Conservation (phyloP, 176 grass and related monocot genomes). For the Oryza meyeriana region DNA sequence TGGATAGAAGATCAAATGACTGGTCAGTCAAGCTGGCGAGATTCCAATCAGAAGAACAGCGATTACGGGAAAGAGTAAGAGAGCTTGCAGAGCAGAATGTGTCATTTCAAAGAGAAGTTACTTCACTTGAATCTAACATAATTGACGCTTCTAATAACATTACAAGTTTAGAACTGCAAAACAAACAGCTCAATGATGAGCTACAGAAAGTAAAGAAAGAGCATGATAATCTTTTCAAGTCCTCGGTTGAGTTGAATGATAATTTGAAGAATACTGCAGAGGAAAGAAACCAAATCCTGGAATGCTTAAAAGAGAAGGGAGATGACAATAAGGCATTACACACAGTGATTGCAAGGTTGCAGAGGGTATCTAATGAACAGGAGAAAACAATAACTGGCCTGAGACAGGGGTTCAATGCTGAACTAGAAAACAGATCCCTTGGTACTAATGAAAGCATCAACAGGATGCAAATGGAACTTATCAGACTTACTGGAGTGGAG, state of each 20-base stretch:
- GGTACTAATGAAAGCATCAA: constrained; percentile 35
- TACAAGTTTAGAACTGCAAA: constrained; percentile 43
- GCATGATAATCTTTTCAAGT: constrained; percentile 24
- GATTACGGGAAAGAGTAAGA: constrained; percentile 57
- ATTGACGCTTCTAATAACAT: constrained; percentile 32
- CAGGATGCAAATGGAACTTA: constrained; percentile 58
- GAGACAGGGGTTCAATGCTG: constrained; percentile 42
- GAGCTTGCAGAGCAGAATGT: constrained; percentile 90
- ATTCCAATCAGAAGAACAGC: constrained; percentile 74
- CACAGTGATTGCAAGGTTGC: constrained; percentile 53
- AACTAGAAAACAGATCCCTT: constrained; percentile 37
- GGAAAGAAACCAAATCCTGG: constrained; percentile 41
- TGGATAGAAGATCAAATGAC: constrained; percentile 69
- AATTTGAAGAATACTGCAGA: constrained; percentile 20
- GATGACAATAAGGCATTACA: constrained; percentile 47
- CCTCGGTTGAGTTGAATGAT: constrained; percentile 40
- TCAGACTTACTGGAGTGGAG: constrained; percentile 64
- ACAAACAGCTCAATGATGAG: constrained; percentile 42
- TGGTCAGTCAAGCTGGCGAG: constrained; percentile 49
- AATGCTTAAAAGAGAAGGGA: constrained; percentile 55
- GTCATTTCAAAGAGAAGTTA: constrained; percentile 63
- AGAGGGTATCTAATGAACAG: constrained; percentile 61
- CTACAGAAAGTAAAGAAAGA: constrained; percentile 43
- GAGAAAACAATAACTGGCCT: constrained; percentile 67
- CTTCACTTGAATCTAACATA: constrained; percentile 37